phyloP scores from a whole-genome alignment of 2,329 filamentous ascomycete species.

The Colletotrichum lentis region DNA sequence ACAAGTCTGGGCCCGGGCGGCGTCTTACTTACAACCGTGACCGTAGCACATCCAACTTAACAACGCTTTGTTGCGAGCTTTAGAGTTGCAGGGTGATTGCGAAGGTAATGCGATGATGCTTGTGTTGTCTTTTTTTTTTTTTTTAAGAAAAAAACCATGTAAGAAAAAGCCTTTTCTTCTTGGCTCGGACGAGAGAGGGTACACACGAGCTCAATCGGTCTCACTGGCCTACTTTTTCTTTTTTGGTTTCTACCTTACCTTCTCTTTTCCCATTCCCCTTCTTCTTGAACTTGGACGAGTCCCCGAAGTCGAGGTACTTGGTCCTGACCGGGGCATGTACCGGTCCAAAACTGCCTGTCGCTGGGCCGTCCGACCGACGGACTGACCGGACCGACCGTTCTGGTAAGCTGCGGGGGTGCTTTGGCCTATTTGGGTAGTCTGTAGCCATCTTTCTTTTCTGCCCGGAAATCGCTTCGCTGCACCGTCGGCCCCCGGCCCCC shows the following conservation, averaged over 20 bases:
- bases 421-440: neutral
- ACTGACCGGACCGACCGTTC: neutral
- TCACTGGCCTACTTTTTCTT: neutral
- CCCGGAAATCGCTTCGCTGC: slow-evolving; percentile 5
- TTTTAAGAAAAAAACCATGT: no score
- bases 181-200: slow-evolving; percentile 19
- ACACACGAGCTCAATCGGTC: slow-evolving; percentile 12
- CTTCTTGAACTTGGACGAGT: neutral
- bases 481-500: neutral
- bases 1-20: neutral
- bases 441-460: neutral
- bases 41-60: no score
- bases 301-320: slow-evolving; percentile 18
- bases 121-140: neutral
- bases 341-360: slow-evolving; percentile 4
- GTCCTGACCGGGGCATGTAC: slow-evolving; percentile 13
- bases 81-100: neutral
- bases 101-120: neutral
- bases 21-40: no score
- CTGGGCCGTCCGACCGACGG: slow-evolving; percentile 1
- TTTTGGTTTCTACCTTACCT: neutral
- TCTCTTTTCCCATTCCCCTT: neutral
- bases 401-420: slow-evolving; percentile 12
- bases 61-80: neutral
- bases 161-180: neutral